phyloP scores from a whole-genome alignment of 2,329 filamentous ascomycete species.

The Fusarium sp. region DNA sequence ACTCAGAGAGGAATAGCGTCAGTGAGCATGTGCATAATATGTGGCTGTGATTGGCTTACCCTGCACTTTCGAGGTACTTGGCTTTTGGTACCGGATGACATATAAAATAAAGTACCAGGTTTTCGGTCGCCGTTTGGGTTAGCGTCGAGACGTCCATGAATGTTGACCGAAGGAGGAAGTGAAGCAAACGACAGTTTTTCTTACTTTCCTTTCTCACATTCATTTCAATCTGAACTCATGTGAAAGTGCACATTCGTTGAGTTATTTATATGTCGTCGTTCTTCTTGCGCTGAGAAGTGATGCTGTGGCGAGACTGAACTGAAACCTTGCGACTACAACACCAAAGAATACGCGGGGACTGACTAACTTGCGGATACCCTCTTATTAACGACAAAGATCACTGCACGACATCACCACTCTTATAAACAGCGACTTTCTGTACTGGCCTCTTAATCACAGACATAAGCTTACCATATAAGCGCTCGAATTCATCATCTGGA shows the following conservation, averaged over 20 bases:
- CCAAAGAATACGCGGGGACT: background rate
- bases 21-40: conserved; percentile 43
- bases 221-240: background rate
- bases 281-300: background rate
- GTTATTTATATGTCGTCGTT: conserved; percentile 27
- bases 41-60: conserved; percentile 36
- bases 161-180: conserved; percentile 45
- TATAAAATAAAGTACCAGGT: conserved; percentile 3
- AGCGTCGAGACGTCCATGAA: conserved; percentile 43
- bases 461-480: background rate
- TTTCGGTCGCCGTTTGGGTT: conserved; percentile 45
- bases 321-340: background rate
- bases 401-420: conserved; percentile 4
- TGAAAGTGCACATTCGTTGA: background rate
- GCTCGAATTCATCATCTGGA: background rate
- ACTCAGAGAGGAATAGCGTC: conserved; percentile 32
- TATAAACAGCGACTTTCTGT: background rate
- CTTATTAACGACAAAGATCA: conserved; percentile 6
- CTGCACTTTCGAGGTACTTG: conserved; percentile 21
- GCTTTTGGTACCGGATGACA: fast-evolving
- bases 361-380: conserved; percentile 2
- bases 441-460: background rate
- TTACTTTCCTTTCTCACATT: conserved; percentile 2
- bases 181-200: conserved; percentile 29
- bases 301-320: background rate